These are phyloP conservation scores for Jackrogersella multiformis DNA, from an alignment of 495 filamentous ascomycete species.

Conservation along the genomic window DNA sequence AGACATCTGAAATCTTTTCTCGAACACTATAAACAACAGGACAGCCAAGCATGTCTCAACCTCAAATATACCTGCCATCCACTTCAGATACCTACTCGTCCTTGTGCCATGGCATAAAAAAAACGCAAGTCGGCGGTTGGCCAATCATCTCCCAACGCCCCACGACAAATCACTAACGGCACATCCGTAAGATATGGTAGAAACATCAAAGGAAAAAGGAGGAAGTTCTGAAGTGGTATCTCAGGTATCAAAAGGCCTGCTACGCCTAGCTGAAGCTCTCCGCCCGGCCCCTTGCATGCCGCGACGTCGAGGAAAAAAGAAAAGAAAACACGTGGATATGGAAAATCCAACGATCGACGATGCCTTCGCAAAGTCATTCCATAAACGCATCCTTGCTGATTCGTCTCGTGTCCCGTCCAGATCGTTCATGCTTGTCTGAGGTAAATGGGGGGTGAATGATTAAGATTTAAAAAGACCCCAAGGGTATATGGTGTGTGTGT, in stretches of 20 bases:
- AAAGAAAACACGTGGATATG: slow-evolving; percentile 8
- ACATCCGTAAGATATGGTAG: neutral
- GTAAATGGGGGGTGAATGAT: slow-evolving; percentile 18
- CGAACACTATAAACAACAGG: slow-evolving; percentile 14
- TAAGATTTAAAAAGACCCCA: slow-evolving; percentile 25
- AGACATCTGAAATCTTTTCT: slow-evolving; percentile 4
- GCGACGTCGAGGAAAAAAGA: slow-evolving; percentile 11
- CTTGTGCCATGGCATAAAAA: slow-evolving; percentile 11
- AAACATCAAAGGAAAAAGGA: slow-evolving; percentile 14
- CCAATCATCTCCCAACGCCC: slow-evolving; percentile 25
- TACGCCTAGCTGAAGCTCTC: slow-evolving; percentile 29
- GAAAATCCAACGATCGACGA: slow-evolving; percentile 21
- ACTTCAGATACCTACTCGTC: neutral
- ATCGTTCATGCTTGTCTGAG: slow-evolving; percentile 36
- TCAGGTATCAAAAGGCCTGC: slow-evolving; percentile 33
- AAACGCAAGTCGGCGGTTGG: slow-evolving; percentile 11
- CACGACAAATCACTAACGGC: neutral
- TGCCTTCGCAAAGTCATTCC: slow-evolving; percentile 26
- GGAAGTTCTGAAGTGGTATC: slow-evolving; percentile 36
- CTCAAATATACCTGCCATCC: neutral
- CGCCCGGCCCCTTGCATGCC: slow-evolving; percentile 10
- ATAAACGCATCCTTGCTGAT: slow-evolving; percentile 37
- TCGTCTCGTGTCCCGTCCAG: slow-evolving; percentile 38
- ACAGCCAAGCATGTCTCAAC: slow-evolving; percentile 1
- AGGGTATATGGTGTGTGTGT: slow-evolving; percentile 27